Conservation (phyloP, 2,329 filamentous ascomycete species). For the Uncinocarpus reesii region DNA sequence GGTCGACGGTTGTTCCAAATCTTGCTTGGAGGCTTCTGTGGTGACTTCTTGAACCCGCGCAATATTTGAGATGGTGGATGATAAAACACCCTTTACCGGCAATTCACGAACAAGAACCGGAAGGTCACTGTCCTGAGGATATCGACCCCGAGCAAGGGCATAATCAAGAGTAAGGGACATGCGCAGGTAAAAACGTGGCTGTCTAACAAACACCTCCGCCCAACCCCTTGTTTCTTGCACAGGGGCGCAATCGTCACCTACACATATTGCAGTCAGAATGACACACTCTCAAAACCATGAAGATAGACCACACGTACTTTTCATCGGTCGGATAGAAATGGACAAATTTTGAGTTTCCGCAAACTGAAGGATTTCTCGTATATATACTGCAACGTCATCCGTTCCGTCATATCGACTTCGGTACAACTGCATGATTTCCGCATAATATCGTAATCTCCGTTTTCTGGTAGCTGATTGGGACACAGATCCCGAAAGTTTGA, state of each 20-base stretch:
- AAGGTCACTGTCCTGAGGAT: slow-evolving; percentile 13
- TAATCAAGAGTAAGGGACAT: slow-evolving; percentile 15
- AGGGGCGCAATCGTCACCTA: background rate
- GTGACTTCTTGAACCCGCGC: background rate
- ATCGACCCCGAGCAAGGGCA: slow-evolving; percentile 11
- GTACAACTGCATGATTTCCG: slow-evolving; percentile 40
- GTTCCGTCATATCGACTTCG: slow-evolving; percentile 40
- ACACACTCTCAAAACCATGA: background rate
- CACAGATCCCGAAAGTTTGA: slow-evolving; percentile 30
- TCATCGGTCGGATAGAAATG: background rate
- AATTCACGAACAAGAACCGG: slow-evolving; percentile 13
- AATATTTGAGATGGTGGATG: background rate
- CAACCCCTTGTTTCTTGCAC: slow-evolving; percentile 11
- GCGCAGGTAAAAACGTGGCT: slow-evolving; percentile 13
- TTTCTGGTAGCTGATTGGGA: slow-evolving; percentile 35
- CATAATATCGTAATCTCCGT: slow-evolving; percentile 37
- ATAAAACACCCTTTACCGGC: background rate
- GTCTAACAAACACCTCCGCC: slow-evolving; percentile 13
- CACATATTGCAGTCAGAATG: background rate
- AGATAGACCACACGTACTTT: background rate
- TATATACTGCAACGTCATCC: slow-evolving; percentile 31
- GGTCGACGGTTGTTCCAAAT: background rate
- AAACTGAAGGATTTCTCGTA: slow-evolving; percentile 13
- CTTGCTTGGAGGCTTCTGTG: background rate
- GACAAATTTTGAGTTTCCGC: slow-evolving; percentile 5